Conservation (phyloP, 495 filamentous ascomycete genomes). For the Xylaria palmicola region DNA sequence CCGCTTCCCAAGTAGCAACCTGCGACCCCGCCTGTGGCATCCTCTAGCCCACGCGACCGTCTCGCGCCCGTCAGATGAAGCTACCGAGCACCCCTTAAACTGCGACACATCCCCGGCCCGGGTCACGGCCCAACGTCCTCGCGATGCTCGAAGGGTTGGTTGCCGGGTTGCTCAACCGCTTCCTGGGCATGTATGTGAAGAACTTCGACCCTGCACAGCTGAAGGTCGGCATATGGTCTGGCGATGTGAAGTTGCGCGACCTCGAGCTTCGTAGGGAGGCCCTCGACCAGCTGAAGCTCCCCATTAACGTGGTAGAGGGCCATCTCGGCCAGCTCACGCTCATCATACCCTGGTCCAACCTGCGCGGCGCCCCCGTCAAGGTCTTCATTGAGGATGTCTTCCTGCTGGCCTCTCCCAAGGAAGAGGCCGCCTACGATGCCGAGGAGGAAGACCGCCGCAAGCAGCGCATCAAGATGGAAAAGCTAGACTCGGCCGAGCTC, state of each 20-base stretch:
- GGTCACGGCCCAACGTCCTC: constrained; percentile 50
- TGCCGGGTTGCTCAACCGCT: constrained; percentile 94
- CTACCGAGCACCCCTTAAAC: constrained; percentile 28
- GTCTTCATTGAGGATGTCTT: constrained; percentile 97
- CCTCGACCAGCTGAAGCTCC: constrained; percentile 91
- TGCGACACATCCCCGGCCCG: constrained; percentile 43
- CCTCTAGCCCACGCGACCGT: not conserved
- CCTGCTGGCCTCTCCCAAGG: constrained; percentile 87
- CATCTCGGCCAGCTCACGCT: constrained; percentile 88
- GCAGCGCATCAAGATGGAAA: constrained; percentile 93
- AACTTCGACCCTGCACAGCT: constrained; percentile 97
- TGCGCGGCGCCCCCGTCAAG: constrained; percentile 89
- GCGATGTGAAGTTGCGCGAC: constrained; percentile 89
- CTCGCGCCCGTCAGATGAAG: constrained; percentile 31
- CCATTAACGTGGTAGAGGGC: constrained; percentile 93
- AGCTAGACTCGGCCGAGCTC: constrained; percentile 91
- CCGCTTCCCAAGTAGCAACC: not conserved
- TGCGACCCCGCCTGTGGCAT: not conserved
- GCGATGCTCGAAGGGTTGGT: constrained; percentile 65
- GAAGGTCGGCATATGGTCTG: constrained; percentile 97
- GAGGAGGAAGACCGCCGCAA: constrained; percentile 83
- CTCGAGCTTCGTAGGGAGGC: constrained; percentile 92
- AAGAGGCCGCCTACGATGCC: constrained; percentile 88
- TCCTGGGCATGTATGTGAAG: constrained; percentile 98
- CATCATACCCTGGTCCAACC: constrained; percentile 93